Evolutionary conservation across 768 basidiomycete genomes (phyloP).

Genomic region (Polyporus arcularius): DNA sequence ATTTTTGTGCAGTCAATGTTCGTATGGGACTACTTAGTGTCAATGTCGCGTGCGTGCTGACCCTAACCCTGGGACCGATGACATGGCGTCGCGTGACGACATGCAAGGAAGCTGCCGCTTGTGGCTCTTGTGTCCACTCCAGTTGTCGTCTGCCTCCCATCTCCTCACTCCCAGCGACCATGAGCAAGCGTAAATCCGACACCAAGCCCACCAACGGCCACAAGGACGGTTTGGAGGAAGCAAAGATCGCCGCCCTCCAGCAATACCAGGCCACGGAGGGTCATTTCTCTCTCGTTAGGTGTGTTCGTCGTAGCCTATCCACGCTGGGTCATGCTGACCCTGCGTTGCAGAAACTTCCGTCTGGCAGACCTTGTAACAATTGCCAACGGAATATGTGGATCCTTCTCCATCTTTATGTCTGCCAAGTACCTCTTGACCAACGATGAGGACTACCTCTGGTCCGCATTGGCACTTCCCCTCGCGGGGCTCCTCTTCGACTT

Average conservation of each 20-base stretch:
- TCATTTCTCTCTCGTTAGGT: constrained; percentile 98
- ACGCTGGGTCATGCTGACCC: not conserved
- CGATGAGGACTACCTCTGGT: constrained; percentile 79
- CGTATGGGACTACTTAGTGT: not conserved
- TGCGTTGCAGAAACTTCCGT: constrained; percentile 80
- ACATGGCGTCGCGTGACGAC: constrained; percentile 18
- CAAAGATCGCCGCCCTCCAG: constrained; percentile 54
- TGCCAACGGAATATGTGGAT: constrained; percentile 98
- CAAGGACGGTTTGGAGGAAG: constrained; percentile 22
- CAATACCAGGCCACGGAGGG: constrained; percentile 89
- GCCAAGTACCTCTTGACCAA: constrained; percentile 84
- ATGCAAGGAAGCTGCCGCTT: not conserved
- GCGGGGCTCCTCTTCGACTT: constrained; percentile 98
- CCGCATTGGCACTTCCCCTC: constrained; percentile 85
- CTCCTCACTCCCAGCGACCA: constrained; percentile 22
- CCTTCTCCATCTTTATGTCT: constrained; percentile 91
- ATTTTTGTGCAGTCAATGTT: not conserved
- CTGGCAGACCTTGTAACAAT: constrained; percentile 98
- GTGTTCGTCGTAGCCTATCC: not conserved
- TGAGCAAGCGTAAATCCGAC: constrained; percentile 53
- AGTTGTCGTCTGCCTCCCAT: not conserved
- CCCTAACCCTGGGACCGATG: constrained; percentile 9
- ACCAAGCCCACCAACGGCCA: constrained; percentile 31
- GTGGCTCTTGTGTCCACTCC: not conserved
- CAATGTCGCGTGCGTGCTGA: not conserved